Evolutionary conservation across 2,329 filamentous ascomycete genomes (phyloP), one percentile per base, ranked within the genome.

Genomic region (Dichotomopilus funicola): DNA sequence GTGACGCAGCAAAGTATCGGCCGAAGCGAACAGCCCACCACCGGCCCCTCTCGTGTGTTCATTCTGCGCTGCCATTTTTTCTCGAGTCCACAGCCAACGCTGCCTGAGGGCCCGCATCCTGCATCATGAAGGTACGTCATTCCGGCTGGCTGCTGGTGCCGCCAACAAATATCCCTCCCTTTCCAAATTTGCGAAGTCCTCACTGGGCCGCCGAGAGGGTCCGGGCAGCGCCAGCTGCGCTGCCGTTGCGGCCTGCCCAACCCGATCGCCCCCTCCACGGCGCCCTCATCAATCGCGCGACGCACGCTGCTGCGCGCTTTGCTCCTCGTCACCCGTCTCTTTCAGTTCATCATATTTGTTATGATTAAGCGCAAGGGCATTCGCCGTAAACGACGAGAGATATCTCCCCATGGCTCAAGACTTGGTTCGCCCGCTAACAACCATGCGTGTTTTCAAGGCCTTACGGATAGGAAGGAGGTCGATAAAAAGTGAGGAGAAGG

Each of bases 401-500:
- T 36, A 27, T 27, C 19, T 27, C 19, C 19, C 19, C 33, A 19
- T 38, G 51, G 3, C 11, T 10, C n/a, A 5, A 38, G 2, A 36
- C 33, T 19, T 19, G 10, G 31, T 37, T 36, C 49, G 9, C 45
- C 33, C 19, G 64, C 76, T 78, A 70, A 78, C 70, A 57, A 66
- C 66, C 42, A 74, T 75, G 71, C 71, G 72, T 67, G 65, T 72
- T 42, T 62, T 77, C 48, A 75, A 90, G 87, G 86, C 86, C 70
- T 81, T 96, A 49, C 56, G 56, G 53, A 58, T 57, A 57, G 55
- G 55, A 73, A 83, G 91, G 71, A 82, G 89, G 74, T 95, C 90
- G 60, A 87, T 95, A 74, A 95, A 95, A 76, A 87, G 88, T 71
- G 89, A 95, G 64, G 95, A 91, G 78, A 84, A 81, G 59, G 83